These are phyloP conservation scores for Teunomyces pallodes DNA, from an alignment of 805 yeast genomes.

Conservation along the genomic window DNA sequence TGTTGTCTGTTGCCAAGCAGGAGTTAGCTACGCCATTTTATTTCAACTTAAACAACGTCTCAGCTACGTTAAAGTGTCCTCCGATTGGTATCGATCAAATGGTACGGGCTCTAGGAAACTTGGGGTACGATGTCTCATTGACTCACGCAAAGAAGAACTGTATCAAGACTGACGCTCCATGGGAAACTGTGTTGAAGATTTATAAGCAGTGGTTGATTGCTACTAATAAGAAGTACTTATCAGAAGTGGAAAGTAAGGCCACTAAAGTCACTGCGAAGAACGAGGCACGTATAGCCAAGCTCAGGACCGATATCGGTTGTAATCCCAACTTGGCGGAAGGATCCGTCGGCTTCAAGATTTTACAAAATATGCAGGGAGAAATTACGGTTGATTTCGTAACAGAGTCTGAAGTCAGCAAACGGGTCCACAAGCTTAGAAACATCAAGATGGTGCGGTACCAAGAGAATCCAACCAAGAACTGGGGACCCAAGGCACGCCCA, in stretches of 20 bases:
- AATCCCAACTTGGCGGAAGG: slow-evolving; percentile 40
- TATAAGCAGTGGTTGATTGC: slow-evolving; percentile 56
- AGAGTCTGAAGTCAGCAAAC: slow-evolving; percentile 54
- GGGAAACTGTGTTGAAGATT: slow-evolving; percentile 72
- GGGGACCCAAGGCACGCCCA: slow-evolving; percentile 97
- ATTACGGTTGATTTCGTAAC: slow-evolving; percentile 48
- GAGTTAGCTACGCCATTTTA: slow-evolving; percentile 76
- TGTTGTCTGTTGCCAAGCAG: slow-evolving; percentile 78
- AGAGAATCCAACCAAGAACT: slow-evolving; percentile 86
- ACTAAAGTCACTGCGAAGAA: slow-evolving; percentile 9
- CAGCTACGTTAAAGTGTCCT: slow-evolving; percentile 74
- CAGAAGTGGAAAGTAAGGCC: slow-evolving; percentile 14
- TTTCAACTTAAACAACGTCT: slow-evolving; percentile 72
- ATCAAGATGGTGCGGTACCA: slow-evolving; percentile 85
- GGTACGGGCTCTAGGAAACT: slow-evolving; percentile 77
- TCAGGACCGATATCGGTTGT: slow-evolving; percentile 30
- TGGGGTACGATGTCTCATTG: slow-evolving; percentile 78
- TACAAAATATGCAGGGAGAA: slow-evolving; percentile 39
- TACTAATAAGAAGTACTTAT: slow-evolving; percentile 27
- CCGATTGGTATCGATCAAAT: slow-evolving; percentile 76
- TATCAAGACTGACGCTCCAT: slow-evolving; percentile 87
- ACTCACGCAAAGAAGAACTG: slow-evolving; percentile 88
- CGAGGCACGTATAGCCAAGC: slow-evolving; percentile 17
- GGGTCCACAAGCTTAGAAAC: slow-evolving; percentile 60
- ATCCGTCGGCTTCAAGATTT: slow-evolving; percentile 54